Conservation (phyloP, 805 yeast species). For the Lipomyces lipofer region DNA sequence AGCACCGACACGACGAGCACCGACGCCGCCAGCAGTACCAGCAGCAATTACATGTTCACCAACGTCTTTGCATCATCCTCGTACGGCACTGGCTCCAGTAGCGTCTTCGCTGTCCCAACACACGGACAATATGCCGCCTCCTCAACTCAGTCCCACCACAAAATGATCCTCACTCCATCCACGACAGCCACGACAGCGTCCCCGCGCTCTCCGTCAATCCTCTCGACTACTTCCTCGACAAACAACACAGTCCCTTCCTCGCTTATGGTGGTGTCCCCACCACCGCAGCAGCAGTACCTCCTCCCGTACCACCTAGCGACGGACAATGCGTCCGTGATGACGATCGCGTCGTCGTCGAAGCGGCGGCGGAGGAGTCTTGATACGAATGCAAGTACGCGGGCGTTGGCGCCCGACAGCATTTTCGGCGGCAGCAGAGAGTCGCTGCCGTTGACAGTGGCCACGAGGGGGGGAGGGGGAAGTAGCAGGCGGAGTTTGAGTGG, state of each 20-base stretch:
- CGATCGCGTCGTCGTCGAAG: slow-evolving; percentile 30
- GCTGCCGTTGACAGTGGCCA: slow-evolving; percentile 26
- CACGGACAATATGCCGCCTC: not conserved
- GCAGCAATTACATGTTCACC: slow-evolving; percentile 8
- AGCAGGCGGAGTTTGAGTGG: slow-evolving; percentile 10
- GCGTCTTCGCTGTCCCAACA: not conserved
- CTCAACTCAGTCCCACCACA: not conserved
- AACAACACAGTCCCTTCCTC: slow-evolving; percentile 28
- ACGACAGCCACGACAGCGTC: slow-evolving; percentile 20
- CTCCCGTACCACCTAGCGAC: slow-evolving; percentile 1
- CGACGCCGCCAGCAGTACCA: not conserved
- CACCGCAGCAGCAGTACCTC: not conserved
- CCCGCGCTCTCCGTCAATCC: slow-evolving; percentile 12
- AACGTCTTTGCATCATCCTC: slow-evolving; percentile 14
- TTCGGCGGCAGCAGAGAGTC: slow-evolving; percentile 31
- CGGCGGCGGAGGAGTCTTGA: slow-evolving; percentile 29
- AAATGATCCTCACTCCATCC: slow-evolving; percentile 1
- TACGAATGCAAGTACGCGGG: slow-evolving; percentile 31
- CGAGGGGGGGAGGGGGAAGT: slow-evolving; percentile 9
- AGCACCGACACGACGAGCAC: not conserved
- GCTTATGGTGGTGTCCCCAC: slow-evolving; percentile 22
- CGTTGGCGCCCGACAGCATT: slow-evolving; percentile 29
- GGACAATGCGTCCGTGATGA: slow-evolving; percentile 28
- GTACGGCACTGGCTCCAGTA: not conserved
- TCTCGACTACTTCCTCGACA: slow-evolving; percentile 24